phyloP scores from a whole-genome alignment of 2,329 filamentous ascomycete genomes.

The Diplodia mutila region DNA sequence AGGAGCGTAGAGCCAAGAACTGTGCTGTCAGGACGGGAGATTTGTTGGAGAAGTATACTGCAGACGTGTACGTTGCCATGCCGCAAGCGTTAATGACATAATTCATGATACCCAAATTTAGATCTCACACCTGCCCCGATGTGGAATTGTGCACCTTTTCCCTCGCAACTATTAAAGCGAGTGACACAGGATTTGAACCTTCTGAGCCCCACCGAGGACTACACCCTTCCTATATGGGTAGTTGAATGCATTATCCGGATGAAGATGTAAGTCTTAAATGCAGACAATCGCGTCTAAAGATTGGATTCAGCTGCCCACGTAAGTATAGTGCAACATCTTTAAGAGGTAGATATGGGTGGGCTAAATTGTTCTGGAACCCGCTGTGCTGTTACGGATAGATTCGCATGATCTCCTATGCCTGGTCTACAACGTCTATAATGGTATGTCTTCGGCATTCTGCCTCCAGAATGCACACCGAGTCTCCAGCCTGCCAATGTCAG shows the following conservation, averaged over 20 bases:
- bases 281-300: too few relatives aligned
- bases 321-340: too few relatives aligned
- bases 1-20: not conserved
- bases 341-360: too few relatives aligned
- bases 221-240: too few relatives aligned
- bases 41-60: not conserved
- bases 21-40: not conserved
- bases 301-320: too few relatives aligned
- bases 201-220: too few relatives aligned
- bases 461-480: conserved; percentile 60
- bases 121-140: not conserved
- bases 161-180: too few relatives aligned
- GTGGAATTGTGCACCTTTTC: too few relatives aligned
- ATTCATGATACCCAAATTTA: conserved; percentile 6
- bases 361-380: too few relatives aligned
- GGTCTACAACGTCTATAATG: not conserved
- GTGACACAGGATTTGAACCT: too few relatives aligned
- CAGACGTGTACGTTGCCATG: not conserved
- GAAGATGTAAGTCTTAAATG: too few relatives aligned
- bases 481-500: conserved; percentile 46
- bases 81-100: not conserved
- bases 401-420: not conserved
- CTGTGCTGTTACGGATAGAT: not conserved
- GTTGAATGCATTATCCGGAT: too few relatives aligned
- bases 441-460: conserved; percentile 9